Evolutionary conservation across 1,284 basidiomycete species (phyloP).

Genomic region (Rhodotorula sp.): DNA sequence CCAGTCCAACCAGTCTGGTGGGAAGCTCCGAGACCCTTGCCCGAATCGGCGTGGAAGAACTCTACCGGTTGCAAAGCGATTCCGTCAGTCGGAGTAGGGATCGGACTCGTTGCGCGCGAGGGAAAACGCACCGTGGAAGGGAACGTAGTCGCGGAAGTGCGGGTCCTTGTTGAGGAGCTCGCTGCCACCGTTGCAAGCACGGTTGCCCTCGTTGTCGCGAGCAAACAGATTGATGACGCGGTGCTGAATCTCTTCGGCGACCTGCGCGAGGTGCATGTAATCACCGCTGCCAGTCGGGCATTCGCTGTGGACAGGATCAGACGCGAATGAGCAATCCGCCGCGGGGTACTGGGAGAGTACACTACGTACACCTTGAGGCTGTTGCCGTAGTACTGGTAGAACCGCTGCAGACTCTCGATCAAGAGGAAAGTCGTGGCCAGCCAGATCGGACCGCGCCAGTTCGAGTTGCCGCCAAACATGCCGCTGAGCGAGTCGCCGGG

Average conservation of each 20-base stretch:
- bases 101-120: neutral
- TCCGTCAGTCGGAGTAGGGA: neutral
- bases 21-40: constrained; percentile 87
- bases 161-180: constrained; percentile 84
- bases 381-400: constrained; percentile 94
- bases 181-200: constrained; percentile 89
- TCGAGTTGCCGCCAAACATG: constrained; percentile 98
- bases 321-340: neutral
- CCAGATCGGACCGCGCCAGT: constrained; percentile 87
- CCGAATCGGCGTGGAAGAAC: constrained; percentile 94
- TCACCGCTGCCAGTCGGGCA: constrained; percentile 94
- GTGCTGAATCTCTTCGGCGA: constrained; percentile 93
- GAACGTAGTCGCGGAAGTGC: constrained; percentile 94
- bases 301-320: constrained; percentile 55
- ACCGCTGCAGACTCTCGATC: constrained; percentile 83
- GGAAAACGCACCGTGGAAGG: constrained; percentile 72
- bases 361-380: constrained; percentile 60
- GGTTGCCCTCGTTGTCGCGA: constrained; percentile 68
- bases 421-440: constrained; percentile 91
- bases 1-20: constrained; percentile 89
- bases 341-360: too few species aligned
- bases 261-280: constrained; percentile 78
- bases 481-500: constrained; percentile 93
- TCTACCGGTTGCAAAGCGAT: constrained; percentile 45
- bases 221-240: constrained; percentile 95